Evolutionary conservation across 306 rosid species (phyloP), one percentile per base, ranked within the genome.

Genomic region (Luffa acutangula): DNA sequence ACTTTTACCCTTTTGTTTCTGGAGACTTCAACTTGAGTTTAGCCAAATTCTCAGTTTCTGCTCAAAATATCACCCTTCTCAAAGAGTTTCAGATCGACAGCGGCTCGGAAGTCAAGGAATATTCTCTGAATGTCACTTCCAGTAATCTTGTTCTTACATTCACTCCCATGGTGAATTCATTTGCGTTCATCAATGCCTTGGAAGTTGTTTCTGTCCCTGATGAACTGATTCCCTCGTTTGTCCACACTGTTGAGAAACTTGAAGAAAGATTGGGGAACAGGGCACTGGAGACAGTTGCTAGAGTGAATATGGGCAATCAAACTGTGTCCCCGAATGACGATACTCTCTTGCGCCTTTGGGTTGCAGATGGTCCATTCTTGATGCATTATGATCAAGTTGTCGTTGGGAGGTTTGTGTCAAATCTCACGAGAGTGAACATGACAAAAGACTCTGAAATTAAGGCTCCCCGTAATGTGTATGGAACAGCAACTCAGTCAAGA

Each of bases 291-390:
- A 91, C 93, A 14, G 79, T 84, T 65, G 33, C 10, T 56, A 89
- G 96, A 80, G 89, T 91, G 85, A 87, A 89, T 77, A 91, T 91
- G 96, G 96, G 96, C 4, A 87, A 85, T 76, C 65, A 36, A 75
- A 12, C 79, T 5, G 91, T 87, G 12, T 66, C 54, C 34, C 87
- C 92, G 3, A 76, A 77, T 20, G 72, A 84, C 71, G 96, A 91
- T 81, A 78, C 85, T 71, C 82, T 85, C 65, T 75, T 86, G 73
- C 88, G 96, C 57, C 81, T 49, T n/a, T 91, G 96, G 96, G 78
- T 80, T 64, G 70, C 92, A 0, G 96, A 91, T 84, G 85, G 15
- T 51, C 37, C 45, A 5, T 88, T 56, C 76, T 57, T 91, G 73
- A 25, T 11, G 7, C 65, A 85, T 75, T 58, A 5, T 12, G 25